Evolutionary conservation across 192 early-diverging fungal genomes (phyloP), one percentile per base, ranked within the genome.

Genomic region (Entomortierella chlamydospora): DNA sequence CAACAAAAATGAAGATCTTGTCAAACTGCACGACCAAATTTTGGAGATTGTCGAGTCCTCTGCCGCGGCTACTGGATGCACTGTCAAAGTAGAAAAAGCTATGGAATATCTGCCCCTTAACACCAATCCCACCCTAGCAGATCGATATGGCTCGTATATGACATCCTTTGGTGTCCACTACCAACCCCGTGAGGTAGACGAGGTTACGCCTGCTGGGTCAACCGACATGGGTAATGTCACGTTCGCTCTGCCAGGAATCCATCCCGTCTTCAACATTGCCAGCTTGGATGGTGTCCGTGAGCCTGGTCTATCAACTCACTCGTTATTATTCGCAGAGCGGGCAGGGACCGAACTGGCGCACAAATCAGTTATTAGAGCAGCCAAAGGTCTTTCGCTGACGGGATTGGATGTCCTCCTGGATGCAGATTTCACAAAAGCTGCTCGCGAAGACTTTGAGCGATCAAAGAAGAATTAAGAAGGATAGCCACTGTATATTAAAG

Each of bases 221-320:
- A 91, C 92, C 4, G 93, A 93, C 64, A 89, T 93, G 82, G 93
- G 92, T 28, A 94, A 95, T 52, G 81, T 95, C 25, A 90, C 89
- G 8, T 78, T 89, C 41, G 82, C 73, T 28, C 74, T 90, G 25
- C 90, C 93, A 28, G 87, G 87, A 7, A 76, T 90, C 63, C 91
- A 92, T 58, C 83, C 87, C 47, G 69, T 74, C 2, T 81, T 85
- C 61, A 84, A 86, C 26, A 89, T 89, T 61, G 85, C 88, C 23
- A 91, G 87, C 3, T 81, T 87, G 31, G 81, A 85, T 29, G 74
- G 85, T 1, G 82, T 43, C 15, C 64, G 73, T 50, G 71, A 81
- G 23, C 76, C 76, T 0, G 76, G 76, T 34, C 52, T 79, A 29
- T 70, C 76, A 2, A 91, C 88, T 42, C 94, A 95, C 51, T 91